phyloP scores from a whole-genome alignment of 1,284 basidiomycete genomes.

The Vanrija sp. region DNA sequence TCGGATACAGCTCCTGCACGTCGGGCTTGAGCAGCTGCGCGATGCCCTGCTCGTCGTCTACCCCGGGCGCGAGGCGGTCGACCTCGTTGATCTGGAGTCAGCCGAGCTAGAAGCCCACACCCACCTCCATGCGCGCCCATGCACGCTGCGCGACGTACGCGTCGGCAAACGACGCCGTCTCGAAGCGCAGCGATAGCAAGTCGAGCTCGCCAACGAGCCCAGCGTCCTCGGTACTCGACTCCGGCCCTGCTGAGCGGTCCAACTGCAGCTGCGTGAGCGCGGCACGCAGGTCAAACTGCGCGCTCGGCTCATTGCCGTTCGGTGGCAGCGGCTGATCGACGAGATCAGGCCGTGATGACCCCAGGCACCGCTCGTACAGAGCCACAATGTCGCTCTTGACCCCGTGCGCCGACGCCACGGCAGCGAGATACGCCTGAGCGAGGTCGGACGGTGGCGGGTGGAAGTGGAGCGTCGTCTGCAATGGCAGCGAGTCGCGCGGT shows the following conservation, averaged over 20 bases:
- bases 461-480: slow-evolving; percentile 71
- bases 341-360: slow-evolving; percentile 2
- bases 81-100: slow-evolving; percentile 45
- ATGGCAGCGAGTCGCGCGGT: slow-evolving; percentile 66
- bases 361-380: slow-evolving; percentile 43
- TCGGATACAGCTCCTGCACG: slow-evolving; percentile 20
- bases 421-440: slow-evolving; percentile 68
- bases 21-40: slow-evolving; percentile 51
- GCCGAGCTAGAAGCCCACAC: slow-evolving; percentile 13
- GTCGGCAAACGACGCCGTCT: slow-evolving; percentile 53
- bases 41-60: slow-evolving; percentile 62
- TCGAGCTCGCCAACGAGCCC: not conserved
- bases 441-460: slow-evolving; percentile 58
- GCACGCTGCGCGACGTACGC: slow-evolving; percentile 52
- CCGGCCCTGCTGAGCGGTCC: slow-evolving; percentile 13
- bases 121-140: slow-evolving; percentile 53
- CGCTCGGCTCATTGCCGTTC: slow-evolving; percentile 45
- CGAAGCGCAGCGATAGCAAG: slow-evolving; percentile 14
- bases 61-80: slow-evolving; percentile 44
- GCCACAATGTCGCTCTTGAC: slow-evolving; percentile 7
- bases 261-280: slow-evolving; percentile 61
- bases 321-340: slow-evolving; percentile 48
- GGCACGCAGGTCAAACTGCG: slow-evolving; percentile 58
- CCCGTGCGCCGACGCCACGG: slow-evolving; percentile 48
- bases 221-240: not conserved